These are phyloP conservation scores for Bjerkandera adusta DNA, from an alignment of 1,284 basidiomycete genomes.

Conservation along the genomic window DNA sequence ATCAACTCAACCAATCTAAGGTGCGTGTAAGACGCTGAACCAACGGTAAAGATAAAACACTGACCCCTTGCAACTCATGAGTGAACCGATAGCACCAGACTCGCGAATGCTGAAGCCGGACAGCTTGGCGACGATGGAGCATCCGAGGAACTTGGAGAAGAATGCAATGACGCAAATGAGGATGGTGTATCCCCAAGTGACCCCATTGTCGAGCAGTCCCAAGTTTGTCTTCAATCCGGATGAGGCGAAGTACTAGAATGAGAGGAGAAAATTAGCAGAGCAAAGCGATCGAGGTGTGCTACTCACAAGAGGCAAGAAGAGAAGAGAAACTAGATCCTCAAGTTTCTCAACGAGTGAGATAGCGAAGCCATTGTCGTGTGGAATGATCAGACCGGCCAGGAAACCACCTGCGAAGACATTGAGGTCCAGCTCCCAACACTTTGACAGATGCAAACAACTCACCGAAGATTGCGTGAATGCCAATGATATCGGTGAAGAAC, in stretches of 20 bases:
- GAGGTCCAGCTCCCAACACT: background rate
- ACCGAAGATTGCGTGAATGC: constrained; percentile 67
- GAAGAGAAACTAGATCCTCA: constrained; percentile 72
- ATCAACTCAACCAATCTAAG: constrained; percentile 82
- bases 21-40: background rate
- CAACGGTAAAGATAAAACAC: constrained; percentile 20
- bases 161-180: constrained; percentile 83
- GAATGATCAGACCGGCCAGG: constrained; percentile 85
- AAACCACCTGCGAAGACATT: constrained; percentile 60
- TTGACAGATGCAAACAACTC: background rate
- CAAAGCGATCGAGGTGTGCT: background rate
- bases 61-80: constrained; percentile 95
- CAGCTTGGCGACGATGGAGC: constrained; percentile 59
- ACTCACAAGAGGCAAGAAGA: constrained; percentile 82
- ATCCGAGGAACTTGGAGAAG: constrained; percentile 73
- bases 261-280: background rate
- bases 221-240: constrained; percentile 87
- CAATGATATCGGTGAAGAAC: constrained; percentile 88
- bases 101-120: constrained; percentile 78
- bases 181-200: constrained; percentile 86
- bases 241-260: constrained; percentile 73
- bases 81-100: constrained; percentile 80
- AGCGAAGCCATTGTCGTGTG: constrained; percentile 84
- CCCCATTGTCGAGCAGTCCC: constrained; percentile 69
- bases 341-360: constrained; percentile 75